These are phyloP conservation scores for Pestalotiopsis sp. DNA, from an alignment of 2,329 filamentous ascomycete genomes.

Conservation along the genomic window DNA sequence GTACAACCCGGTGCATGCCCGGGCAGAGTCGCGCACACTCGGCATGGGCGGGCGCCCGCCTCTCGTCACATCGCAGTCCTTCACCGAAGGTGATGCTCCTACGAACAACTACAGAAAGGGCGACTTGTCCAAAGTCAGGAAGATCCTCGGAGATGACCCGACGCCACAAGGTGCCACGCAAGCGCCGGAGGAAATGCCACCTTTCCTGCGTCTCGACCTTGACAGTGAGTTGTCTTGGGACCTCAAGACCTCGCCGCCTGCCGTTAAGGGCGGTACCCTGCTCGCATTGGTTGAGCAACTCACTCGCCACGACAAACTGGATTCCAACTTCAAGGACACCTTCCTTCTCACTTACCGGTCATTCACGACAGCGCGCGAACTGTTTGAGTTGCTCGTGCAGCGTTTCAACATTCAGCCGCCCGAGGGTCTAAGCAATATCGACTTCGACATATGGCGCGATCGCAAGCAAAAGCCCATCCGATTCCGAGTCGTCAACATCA, in stretches of 20 bases:
- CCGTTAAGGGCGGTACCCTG: constrained; percentile 87
- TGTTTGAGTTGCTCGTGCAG: constrained; percentile 91
- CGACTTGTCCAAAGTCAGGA: constrained; percentile 66
- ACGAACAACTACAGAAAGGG: constrained; percentile 59
- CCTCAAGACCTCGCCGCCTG: constrained; percentile 72
- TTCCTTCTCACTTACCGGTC: constrained; percentile 97
- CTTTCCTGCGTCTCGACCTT: constrained; percentile 83
- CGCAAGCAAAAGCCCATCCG: constrained; percentile 95
- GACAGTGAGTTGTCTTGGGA: constrained; percentile 92
- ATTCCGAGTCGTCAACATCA: constrained; percentile 94
- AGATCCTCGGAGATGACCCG: constrained; percentile 68
- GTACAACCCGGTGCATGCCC: constrained; percentile 57
- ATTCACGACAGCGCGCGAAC: constrained; percentile 86
- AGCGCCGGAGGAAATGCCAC: constrained; percentile 76
- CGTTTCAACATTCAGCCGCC: constrained; percentile 93
- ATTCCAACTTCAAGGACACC: constrained; percentile 95
- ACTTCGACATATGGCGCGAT: constrained; percentile 88
- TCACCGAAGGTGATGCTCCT: constrained; percentile 60
- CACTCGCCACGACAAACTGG: constrained; percentile 92
- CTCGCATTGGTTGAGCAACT: constrained; percentile 91
- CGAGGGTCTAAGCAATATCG: constrained; percentile 72
- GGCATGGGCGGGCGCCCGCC: constrained; percentile 45
- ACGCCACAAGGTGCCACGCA: constrained; percentile 48
- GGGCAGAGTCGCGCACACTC: constrained; percentile 55
- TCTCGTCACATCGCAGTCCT: constrained; percentile 63